phyloP scores from a whole-genome alignment of 2,329 filamentous ascomycete species.

The Volutella citrinella region DNA sequence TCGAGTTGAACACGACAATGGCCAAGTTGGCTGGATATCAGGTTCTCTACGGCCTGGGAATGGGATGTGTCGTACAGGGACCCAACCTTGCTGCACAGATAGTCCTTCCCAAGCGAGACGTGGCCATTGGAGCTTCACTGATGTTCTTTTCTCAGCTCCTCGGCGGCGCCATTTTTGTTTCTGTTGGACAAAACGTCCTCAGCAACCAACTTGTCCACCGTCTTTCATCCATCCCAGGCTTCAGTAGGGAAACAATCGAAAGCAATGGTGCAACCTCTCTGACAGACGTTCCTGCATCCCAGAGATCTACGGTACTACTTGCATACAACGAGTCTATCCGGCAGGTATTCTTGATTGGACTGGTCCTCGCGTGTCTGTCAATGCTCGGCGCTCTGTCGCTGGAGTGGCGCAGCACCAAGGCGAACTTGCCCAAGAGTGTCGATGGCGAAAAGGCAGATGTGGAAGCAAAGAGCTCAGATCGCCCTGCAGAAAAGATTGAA shows the following conservation, averaged over 20 bases:
- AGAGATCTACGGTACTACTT: constrained; percentile 9
- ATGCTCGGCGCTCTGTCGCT: constrained; percentile 50
- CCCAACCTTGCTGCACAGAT: constrained; percentile 45
- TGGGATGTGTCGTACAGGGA: constrained; percentile 43
- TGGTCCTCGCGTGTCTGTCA: constrained; percentile 46
- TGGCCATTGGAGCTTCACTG: constrained; percentile 45
- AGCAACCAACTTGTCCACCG: constrained; percentile 37
- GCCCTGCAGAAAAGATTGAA: no score
- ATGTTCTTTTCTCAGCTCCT: constrained; percentile 45
- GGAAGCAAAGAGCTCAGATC: no score
- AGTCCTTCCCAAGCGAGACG: constrained; percentile 38
- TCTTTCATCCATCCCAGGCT: constrained; percentile 4
- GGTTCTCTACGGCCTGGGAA: constrained; percentile 40
- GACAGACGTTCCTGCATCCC: constrained; percentile 4
- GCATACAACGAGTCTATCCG: constrained; percentile 57
- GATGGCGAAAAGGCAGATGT: no score
- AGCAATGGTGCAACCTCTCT: constrained; percentile 11
- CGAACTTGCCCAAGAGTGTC: no score
- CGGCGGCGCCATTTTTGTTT: constrained; percentile 47
- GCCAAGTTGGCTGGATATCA: constrained; percentile 30
- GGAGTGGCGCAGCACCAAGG: constrained; percentile 47
- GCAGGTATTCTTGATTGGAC: constrained; percentile 51
- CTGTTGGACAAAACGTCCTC: constrained; percentile 50
- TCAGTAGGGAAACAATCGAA: constrained; percentile 5
- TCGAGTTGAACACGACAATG: constrained; percentile 16